A percentile compares a stretch with the other conserved stretches of the same genome.
phyloP scores from a whole-genome alignment of 495 filamentous ascomycete genomes.

The Neurospora africana region DNA sequence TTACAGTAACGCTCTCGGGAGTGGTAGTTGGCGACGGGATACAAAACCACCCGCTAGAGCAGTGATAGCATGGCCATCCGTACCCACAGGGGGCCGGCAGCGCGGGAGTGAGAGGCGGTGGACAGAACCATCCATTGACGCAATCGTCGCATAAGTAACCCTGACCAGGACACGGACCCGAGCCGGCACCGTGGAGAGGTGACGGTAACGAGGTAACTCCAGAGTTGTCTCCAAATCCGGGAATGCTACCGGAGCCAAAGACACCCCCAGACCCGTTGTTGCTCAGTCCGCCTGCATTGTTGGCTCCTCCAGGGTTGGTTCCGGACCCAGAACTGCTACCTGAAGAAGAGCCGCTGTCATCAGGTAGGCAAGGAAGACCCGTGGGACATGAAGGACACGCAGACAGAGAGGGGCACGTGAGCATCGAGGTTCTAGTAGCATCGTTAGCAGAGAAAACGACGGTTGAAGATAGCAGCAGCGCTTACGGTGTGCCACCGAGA shows the following conservation, averaged over 20 bases:
- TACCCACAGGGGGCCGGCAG: conserved; percentile 31
- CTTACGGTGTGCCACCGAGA: conserved; percentile 1
- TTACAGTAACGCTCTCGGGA: conserved; percentile 3
- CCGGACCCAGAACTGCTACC: background rate
- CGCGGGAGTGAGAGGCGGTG: conserved; percentile 29
- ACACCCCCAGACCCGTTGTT: background rate
- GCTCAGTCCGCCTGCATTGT: background rate
- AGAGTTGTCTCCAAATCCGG: background rate
- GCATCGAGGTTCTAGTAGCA: background rate
- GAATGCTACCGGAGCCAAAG: background rate
- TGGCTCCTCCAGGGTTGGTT: background rate
- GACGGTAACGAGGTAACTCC: background rate
- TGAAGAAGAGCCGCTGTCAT: background rate
- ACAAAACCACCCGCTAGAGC: conserved; percentile 31
- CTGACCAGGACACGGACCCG: conserved; percentile 25
- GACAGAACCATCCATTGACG: conserved; percentile 34
- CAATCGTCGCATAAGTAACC: conserved; percentile 33
- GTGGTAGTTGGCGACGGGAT: conserved; percentile 17
- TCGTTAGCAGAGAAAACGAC: background rate
- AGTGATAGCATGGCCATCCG: conserved; percentile 32
- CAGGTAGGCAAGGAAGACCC: background rate
- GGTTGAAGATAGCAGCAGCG: background rate
- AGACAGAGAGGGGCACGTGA: conserved; percentile 1
- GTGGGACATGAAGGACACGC: background rate
- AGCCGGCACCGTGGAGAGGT: background rate